Conservation (phyloP, 106 monocot genomes). For the Posidonia australis region DNA sequence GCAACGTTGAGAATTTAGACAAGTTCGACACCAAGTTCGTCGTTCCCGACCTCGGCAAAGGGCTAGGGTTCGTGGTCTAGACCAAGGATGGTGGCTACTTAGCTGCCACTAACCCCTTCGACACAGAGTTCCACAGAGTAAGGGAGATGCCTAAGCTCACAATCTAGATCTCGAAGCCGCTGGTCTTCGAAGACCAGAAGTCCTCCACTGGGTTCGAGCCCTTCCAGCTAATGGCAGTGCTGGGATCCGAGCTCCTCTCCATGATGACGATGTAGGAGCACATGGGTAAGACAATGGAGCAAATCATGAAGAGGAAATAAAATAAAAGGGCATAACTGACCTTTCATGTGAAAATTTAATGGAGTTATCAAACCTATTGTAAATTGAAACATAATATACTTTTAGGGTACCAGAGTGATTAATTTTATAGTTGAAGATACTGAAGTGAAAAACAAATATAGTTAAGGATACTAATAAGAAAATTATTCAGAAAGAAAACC, state of each 20-base stretch:
- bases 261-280: slow-evolving; percentile 64
- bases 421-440: too few relatives aligned
- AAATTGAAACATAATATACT: too few relatives aligned
- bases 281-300: slow-evolving; percentile 76
- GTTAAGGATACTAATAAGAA: too few relatives aligned
- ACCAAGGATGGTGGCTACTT: slow-evolving; percentile 89
- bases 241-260: too few relatives aligned
- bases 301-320: too few relatives aligned
- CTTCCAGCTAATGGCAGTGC: slow-evolving; percentile 51
- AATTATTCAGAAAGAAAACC: too few relatives aligned
- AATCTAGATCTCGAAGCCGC: slow-evolving; percentile 72
- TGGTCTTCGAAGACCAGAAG: too few relatives aligned
- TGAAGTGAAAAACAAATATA: too few relatives aligned
- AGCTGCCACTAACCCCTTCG: slow-evolving; percentile 59
- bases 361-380: too few relatives aligned
- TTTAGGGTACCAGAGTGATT: too few relatives aligned
- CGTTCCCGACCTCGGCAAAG: slow-evolving; percentile 77
- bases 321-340: too few relatives aligned
- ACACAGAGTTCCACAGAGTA: slow-evolving; percentile 25
- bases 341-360: too few relatives aligned
- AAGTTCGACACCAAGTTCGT: slow-evolving; percentile 10
- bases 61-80: slow-evolving; percentile 61
- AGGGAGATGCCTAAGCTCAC: slow-evolving; percentile 57
- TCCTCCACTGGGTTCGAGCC: slow-evolving; percentile 76
- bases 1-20: background rate